These are phyloP conservation scores for Saccharum hybrid DNA, from an alignment of 202 grass and related monocot genomes.

Conservation along the genomic window DNA sequence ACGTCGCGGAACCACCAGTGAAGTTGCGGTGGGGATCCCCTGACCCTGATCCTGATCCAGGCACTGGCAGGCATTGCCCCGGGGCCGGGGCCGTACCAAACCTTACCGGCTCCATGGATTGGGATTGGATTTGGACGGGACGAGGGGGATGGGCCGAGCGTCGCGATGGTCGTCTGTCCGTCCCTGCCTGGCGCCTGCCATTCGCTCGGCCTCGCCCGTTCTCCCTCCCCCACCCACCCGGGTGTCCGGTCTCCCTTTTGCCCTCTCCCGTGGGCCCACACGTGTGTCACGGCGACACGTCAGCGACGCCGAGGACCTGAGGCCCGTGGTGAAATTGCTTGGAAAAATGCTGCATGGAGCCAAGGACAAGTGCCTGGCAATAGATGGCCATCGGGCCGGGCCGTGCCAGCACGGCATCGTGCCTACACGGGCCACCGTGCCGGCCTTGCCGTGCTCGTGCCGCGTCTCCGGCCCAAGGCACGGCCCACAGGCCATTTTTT, in stretches of 20 bases:
- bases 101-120: background rate
- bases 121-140: slow-evolving; percentile 34
- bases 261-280: background rate
- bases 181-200: background rate
- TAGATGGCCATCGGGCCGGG: no score
- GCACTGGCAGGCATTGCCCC: background rate
- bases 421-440: no score
- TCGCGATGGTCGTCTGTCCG: background rate
- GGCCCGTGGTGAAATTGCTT: background rate
- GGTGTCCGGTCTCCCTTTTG: no score
- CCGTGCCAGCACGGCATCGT: no score
- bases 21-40: background rate
- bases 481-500: no score
- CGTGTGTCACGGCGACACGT: slow-evolving; percentile 5
- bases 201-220: background rate
- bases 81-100: background rate
- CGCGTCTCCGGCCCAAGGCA: no score
- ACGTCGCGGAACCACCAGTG: background rate
- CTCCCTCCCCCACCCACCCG: background rate
- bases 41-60: no score
- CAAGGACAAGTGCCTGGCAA: background rate
- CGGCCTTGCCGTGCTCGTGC: no score
- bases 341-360: no score
- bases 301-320: background rate
- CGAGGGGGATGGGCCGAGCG: slow-evolving; percentile 30